Base-by-base conservation (phyloP, 2,329 filamentous ascomycete species). In the Aspergillus sp. region DNA sequence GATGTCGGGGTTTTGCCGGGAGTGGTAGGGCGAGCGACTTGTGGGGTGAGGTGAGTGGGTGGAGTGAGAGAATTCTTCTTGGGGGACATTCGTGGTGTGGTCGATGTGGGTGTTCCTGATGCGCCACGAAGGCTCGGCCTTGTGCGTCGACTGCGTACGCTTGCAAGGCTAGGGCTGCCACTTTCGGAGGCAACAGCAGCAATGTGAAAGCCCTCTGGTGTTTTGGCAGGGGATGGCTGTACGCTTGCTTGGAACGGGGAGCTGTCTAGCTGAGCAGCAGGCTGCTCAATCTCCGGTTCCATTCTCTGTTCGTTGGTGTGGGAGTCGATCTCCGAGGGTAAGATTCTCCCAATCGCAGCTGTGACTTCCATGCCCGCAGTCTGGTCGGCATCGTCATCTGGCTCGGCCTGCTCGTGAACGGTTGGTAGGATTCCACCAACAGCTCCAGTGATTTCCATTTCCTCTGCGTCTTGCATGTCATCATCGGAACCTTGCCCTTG, bases 281-380 rank as follows among this genome's bases (percentile, higher is more conserved):
- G 1, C 6, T 19, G 16, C 40, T 82, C 76, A 13, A 73, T 78
- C 62, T 86, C 84, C 58, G 81, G 71, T 59, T 86, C 82, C 81
- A 86, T 83, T 11, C 78, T 82, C 51, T 78, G 71, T 7, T 71
- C 66, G 36, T 78, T 77, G 32, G 73, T 70, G 45, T 73, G 73
- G 17, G 66, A 65, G 64, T 58, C 68, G 19, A 63, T 54, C 44
- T 69, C 72, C 57, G 69, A 75, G 67, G 65, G 65, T 40, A 88
- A 73, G 47, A 90, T 88, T 7, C 78, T 77, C 9, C 87, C 86
- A 44, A 88, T 75, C 5, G 81, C 82, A 43, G 77, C 77, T 2
- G 86, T 88, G 66, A 88, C 83, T 43, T 88, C 86, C 86, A 89
- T 88, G 1, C 79, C 83, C 66, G 81, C 77, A 1, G 82, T 85